Percentiles rank a stretch among this genome's conserved stretches.
Evolutionary conservation across 257 asterid species (phyloP).

Genomic region (Buddleja alternifolia): DNA sequence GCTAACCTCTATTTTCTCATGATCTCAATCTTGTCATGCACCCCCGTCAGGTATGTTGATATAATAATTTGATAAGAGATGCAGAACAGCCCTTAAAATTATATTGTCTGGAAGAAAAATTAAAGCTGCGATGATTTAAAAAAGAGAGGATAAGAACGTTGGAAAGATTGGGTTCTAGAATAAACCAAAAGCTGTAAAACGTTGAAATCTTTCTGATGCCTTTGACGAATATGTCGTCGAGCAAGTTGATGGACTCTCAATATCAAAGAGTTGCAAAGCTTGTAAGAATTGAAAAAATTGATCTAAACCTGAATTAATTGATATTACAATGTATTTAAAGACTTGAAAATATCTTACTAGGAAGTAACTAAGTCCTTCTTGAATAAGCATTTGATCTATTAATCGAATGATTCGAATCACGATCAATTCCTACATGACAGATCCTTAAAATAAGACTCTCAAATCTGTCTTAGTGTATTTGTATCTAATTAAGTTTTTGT

Average conservation of each 20-base stretch:
- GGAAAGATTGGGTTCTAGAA: no score
- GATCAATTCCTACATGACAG: neutral
- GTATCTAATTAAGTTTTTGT: slow-evolving; percentile 35
- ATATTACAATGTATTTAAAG: slow-evolving; percentile 1
- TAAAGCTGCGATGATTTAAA: neutral
- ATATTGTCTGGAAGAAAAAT: neutral
- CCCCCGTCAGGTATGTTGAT: slow-evolving; percentile 85
- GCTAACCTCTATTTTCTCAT: slow-evolving; percentile 98
- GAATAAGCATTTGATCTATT: neutral
- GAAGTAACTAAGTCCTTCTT: no score
- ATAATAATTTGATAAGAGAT: neutral
- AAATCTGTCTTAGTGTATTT: slow-evolving; percentile 21
- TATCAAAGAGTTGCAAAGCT: no score
- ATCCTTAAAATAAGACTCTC: neutral
- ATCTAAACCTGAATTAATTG: slow-evolving; percentile 7
- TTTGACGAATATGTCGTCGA: no score
- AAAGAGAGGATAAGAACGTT: neutral
- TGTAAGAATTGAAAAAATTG: neutral
- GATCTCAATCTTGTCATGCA: slow-evolving; percentile 98
- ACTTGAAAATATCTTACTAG: neutral
- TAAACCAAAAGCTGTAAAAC: no score
- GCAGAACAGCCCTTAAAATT: slow-evolving; percentile 3
- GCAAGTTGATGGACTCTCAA: no score
- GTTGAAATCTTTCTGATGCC: no score
- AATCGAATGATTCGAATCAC: neutral